Conservation (phyloP, 2,329 filamentous ascomycete genomes). For the Nemania bipapillata region DNA sequence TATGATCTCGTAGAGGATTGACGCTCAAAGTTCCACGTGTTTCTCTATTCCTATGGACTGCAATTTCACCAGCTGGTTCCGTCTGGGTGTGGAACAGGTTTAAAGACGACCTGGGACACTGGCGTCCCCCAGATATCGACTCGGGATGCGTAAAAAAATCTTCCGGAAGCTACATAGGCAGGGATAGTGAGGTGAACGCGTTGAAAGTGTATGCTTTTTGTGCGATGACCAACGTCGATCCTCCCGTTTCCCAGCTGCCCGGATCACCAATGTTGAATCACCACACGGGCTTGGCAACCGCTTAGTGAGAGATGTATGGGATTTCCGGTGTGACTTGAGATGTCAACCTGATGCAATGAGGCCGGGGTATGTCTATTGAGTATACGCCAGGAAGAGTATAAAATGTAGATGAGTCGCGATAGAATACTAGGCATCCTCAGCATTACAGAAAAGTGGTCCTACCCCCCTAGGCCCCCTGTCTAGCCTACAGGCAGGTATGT, state of each 20-base stretch:
- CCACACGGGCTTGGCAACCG: not conserved
- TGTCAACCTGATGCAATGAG: slow-evolving; percentile 1
- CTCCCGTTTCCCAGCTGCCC: not conserved
- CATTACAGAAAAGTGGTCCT: not conserved
- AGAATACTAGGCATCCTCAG: not conserved
- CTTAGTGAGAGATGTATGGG: not conserved
- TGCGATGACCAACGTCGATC: not conserved
- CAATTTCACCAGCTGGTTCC: not conserved
- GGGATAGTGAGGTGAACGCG: not conserved
- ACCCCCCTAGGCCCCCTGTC: not conserved
- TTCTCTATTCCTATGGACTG: not conserved
- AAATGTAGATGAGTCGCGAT: not conserved
- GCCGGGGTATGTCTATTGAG: not conserved
- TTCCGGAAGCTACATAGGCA: not conserved
- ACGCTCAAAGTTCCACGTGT: not conserved
- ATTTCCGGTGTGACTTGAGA: not conserved
- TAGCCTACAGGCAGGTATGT: not conserved
- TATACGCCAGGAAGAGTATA: not conserved
- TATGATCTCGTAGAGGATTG: not conserved
- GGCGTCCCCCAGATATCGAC: not conserved
- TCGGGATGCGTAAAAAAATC: not conserved
- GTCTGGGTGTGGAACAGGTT: not conserved
- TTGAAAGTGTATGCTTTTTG: not conserved
- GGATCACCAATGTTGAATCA: not conserved
- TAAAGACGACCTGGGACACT: not conserved